phyloP scores from a whole-genome alignment of 2,329 filamentous ascomycete genomes.

The Hypoxylon sp. region DNA sequence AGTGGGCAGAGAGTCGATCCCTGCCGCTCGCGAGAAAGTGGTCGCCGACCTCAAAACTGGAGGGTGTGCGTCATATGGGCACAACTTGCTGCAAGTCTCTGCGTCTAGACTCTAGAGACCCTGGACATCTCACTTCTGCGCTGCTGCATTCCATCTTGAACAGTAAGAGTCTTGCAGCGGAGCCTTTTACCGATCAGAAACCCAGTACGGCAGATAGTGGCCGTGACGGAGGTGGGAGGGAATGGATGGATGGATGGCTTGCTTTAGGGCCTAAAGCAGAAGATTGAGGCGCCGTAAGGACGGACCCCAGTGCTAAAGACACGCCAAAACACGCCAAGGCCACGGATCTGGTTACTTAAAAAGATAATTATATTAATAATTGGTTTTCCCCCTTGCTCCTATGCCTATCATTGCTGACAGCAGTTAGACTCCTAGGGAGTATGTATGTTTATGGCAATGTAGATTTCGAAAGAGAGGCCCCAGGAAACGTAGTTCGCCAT shows the following conservation, averaged over 20 bases:
- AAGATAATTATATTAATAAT: slow-evolving; percentile 30
- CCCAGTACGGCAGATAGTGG: slow-evolving; percentile 13
- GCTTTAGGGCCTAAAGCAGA: slow-evolving; percentile 1
- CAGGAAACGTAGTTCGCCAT: slow-evolving; percentile 20
- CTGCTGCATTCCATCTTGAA: slow-evolving; percentile 30
- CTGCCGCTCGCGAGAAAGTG: slow-evolving; percentile 36
- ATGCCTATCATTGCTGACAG: slow-evolving; percentile 27
- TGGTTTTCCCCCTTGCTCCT: slow-evolving; percentile 11
- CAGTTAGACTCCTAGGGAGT: no score
- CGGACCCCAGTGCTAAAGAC: slow-evolving; percentile 26
- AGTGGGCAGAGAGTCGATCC: slow-evolving; percentile 35
- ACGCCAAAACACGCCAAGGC: slow-evolving; percentile 32
- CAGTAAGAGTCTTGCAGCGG: slow-evolving; percentile 25
- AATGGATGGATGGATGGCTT: no score
- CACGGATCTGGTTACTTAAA: slow-evolving; percentile 25
- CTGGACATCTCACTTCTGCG: slow-evolving; percentile 31
- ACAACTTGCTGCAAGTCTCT: slow-evolving; percentile 38
- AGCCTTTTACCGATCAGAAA: slow-evolving; percentile 16
- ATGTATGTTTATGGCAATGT: slow-evolving; percentile 6
- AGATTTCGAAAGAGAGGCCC: slow-evolving; percentile 16
- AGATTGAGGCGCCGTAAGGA: slow-evolving; percentile 23
- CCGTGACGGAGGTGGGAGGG: slow-evolving; percentile 16
- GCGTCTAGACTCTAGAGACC: slow-evolving; percentile 38
- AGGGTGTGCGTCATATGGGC: slow-evolving; percentile 39
- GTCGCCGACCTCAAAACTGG: slow-evolving; percentile 37